Base-by-base conservation (phyloP, 192 early-diverging fungal genomes). In the Chytriomyces sp. region DNA sequence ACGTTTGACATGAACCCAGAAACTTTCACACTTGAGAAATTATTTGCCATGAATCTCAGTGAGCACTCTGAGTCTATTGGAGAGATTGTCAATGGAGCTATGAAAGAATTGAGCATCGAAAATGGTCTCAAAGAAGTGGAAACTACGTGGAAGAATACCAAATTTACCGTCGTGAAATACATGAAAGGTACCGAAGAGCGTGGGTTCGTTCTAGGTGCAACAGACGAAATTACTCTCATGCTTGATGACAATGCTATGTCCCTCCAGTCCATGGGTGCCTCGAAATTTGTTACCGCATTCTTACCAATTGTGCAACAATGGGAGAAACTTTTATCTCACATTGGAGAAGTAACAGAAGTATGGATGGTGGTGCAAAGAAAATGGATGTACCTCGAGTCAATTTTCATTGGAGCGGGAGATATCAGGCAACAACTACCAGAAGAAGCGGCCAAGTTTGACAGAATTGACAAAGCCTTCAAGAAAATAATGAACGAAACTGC, bases 361-460 rank as follows among this genome's bases (percentile, higher is more conserved):
- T 88, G 86, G 86, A 86, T 86, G 80, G 80, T 83, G 0, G 83
- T 85, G 30, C 86, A 88, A 72, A 44, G 86, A 28, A 81, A 85
- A 30, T 88, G 86, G 86, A 86, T 86, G 81, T 88, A 88, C 60
- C 77, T 88, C 30, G 86, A 88, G 56, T 80, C 79, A 30, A 88
- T 88, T 61, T 88, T 88, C 56, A 82, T 85, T 64, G 86, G 86
- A 0, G 75, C 86, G 0, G 83, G 83, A 4, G 86, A 88, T 64
- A 88, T 88, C 53, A 67, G 84, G 10, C 65, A 82, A 75, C 86
- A 88, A 64, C 73, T 88, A 8, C 86, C 86, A 8, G 86, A 88
- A 68, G 86, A 88, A 68, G 82, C 86, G 3, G 84, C 83, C 6
- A 76, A 78, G 30, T 88, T 85, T 61, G 84, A 84, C 52, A 64